Evolutionary conservation across 306 rosid species (phyloP), one percentile per base, ranked within the genome.

Genomic region (Vachellia collinsii): DNA sequence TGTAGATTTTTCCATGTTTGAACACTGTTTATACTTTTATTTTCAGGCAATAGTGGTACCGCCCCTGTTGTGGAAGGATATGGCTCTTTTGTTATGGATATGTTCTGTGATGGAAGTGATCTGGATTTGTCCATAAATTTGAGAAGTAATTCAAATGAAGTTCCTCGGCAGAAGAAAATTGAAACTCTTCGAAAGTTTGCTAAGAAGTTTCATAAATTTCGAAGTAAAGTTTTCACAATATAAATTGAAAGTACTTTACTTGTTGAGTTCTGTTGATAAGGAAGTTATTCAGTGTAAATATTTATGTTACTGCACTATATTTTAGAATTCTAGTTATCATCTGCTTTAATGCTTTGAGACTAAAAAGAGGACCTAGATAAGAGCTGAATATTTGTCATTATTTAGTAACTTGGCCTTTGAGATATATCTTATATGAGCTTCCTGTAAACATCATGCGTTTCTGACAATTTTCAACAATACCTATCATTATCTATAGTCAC

Each of bases 11-110:
- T 50, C 51, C 65, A 67, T 39, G 56, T 83, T 67, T 80, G 70
- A 77, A 75, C 70, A 75, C 29, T 4, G 5, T 59, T 48, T 34
- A 74, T 29, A 23, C 61, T 48, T 81, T 79, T 51, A 75, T 77
- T 82, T 79, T 82, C 82, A 85, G 90, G 83, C 42, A 73, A 77
- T 5, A 6, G 50, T 68, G 20, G 7, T 13, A 65, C 10, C 44
- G 14, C 77, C 54, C 88, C 88, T 25, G 86, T 84, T 66, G 86
- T 87, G 79, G 79, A 87, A 80, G 88, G 47, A 48, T 87, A 76
- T 82, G 90, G 90, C 63, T 87, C 90, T 67, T 87, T 84, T 77
- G 79, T 87, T 23, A 87, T 87, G 90, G 88, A 87, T 77, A 84
- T 87, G 53, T 85, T 87, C 79, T 70, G 70, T 8, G n/a, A 17